Conservation (phyloP, 1,284 basidiomycete species). For the Puccinia novopanici region DNA sequence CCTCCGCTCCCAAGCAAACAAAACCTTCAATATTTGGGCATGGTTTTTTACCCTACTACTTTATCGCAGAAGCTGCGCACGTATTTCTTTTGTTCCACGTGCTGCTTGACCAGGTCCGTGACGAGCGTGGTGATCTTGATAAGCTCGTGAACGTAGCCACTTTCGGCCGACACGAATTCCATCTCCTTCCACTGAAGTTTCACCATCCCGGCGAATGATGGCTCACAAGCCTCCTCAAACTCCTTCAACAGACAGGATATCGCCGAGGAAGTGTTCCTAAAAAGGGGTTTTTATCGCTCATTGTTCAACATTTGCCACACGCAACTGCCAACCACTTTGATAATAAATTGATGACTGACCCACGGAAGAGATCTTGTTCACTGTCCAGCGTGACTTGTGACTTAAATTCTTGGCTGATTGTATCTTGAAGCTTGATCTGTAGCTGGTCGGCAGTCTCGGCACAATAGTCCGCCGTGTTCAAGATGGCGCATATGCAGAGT, state of each 20-base stretch:
- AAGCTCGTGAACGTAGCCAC: conserved; percentile 75
- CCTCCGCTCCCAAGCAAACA: too few species aligned
- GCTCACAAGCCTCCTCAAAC: conserved; percentile 76
- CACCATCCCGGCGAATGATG: conserved; percentile 72
- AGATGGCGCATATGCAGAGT: conserved; percentile 76
- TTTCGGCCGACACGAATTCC: conserved; percentile 73
- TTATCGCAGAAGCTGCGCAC: conserved; percentile 88
- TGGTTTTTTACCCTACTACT: conserved; percentile 71
- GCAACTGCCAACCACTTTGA: too few species aligned
- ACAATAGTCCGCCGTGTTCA: conserved; percentile 98
- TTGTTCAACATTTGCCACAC: too few species aligned
- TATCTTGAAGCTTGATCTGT: conserved; percentile 84
- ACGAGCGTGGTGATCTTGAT: conserved; percentile 69
- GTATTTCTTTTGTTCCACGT: conserved; percentile 90
- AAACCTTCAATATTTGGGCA: too few species aligned
- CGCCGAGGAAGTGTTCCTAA: conserved; percentile 68
- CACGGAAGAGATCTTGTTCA: conserved; percentile 84
- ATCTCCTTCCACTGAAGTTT: conserved; percentile 72
- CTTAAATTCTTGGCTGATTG: conserved; percentile 73
- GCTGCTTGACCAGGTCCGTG: conserved; percentile 68
- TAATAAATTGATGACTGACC: conserved; percentile 62
- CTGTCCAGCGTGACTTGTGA: conserved; percentile 78
- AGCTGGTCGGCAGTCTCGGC: conserved; percentile 84
- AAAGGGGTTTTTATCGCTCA: too few species aligned
- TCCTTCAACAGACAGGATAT: conserved; percentile 77